Percentiles rank a stretch among this genome's conserved stretches.
These are phyloP conservation scores for Eimeria praecox DNA, from an alignment of 169 alveolate genomes.

Conservation along the genomic window DNA sequence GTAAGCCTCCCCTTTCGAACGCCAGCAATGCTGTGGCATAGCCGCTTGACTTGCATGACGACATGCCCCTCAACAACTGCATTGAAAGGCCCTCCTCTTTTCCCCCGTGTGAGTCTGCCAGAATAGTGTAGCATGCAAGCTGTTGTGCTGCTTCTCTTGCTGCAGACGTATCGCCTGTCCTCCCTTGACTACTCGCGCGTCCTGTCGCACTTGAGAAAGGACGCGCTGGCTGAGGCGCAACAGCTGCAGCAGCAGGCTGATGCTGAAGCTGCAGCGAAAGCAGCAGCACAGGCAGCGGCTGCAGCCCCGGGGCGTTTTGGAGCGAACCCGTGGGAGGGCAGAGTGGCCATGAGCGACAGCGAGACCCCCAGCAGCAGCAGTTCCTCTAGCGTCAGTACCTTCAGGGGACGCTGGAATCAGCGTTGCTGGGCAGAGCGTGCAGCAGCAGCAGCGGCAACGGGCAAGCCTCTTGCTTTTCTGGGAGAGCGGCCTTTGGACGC, in stretches of 20 bases:
- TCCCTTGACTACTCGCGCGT: conserved; percentile 74
- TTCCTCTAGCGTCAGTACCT: background rate
- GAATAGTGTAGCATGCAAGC: background rate
- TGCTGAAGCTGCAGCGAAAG: conserved; percentile 69
- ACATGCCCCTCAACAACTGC: background rate
- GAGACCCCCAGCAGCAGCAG: conserved; percentile 52
- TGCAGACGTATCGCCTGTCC: conserved; percentile 55
- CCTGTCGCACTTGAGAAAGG: conserved; percentile 66
- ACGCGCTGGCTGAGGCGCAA: conserved; percentile 69
- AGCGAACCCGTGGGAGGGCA: conserved; percentile 48
- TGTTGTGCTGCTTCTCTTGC: background rate
- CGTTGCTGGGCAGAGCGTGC: conserved; percentile 69
- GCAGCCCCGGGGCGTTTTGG: conserved; percentile 56
- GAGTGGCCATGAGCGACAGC: conserved; percentile 59
- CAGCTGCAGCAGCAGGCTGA: conserved; percentile 65
- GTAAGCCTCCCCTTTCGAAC: background rate
- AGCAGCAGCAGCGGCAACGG: conserved; percentile 72
- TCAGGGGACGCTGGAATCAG: conserved; percentile 42
- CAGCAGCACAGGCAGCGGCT: conserved; percentile 67
- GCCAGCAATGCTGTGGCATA: background rate
- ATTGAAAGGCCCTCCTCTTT: background rate
- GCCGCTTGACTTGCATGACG: background rate
- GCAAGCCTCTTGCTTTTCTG: conserved; percentile 61
- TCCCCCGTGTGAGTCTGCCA: background rate
- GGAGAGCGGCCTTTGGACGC: conserved; percentile 53